These are phyloP conservation scores for Clonostachys chloroleuca DNA, from an alignment of 2,329 filamentous ascomycete genomes.

Conservation along the genomic window DNA sequence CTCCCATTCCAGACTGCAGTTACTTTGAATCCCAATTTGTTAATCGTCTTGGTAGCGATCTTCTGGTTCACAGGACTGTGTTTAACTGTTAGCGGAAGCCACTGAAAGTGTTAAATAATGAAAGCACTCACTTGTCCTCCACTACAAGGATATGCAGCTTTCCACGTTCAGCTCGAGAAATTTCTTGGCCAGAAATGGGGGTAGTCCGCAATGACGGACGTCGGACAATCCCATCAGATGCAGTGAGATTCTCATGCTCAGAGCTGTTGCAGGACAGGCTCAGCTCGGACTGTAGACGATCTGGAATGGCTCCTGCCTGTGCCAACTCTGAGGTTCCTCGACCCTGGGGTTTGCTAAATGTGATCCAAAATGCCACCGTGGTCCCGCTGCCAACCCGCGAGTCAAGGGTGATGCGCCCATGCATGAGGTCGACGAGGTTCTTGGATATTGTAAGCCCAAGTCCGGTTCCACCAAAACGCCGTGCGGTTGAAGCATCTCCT, in stretches of 20 bases:
- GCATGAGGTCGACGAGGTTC: conserved; percentile 76
- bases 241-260: conserved; percentile 48
- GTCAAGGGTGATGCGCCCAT: conserved; percentile 66
- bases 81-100: conserved; percentile 2
- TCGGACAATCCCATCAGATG: conserved; percentile 12
- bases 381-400: conserved; percentile 66
- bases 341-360: conserved; percentile 66
- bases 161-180: conserved; percentile 46
- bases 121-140: conserved; percentile 66
- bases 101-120: not conserved
- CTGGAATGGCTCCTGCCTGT: conserved; percentile 60
- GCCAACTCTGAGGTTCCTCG: conserved; percentile 44
- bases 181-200: not conserved
- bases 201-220: too few species aligned
- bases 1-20: conserved; percentile 73
- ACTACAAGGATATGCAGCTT: conserved; percentile 70
- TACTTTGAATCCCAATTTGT: conserved; percentile 68
- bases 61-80: conserved; percentile 63
- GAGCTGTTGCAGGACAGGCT: conserved; percentile 65
- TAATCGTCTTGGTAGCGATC: conserved; percentile 71
- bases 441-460: conserved; percentile 78
- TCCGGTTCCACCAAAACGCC: conserved; percentile 75
- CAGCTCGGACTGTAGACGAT: conserved; percentile 60
- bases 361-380: conserved; percentile 71
- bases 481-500: conserved; percentile 73